Percentiles rank a stretch among this genome's conserved stretches.
phyloP scores from a whole-genome alignment of 768 basidiomycete species.

The Boletus huronensis region DNA sequence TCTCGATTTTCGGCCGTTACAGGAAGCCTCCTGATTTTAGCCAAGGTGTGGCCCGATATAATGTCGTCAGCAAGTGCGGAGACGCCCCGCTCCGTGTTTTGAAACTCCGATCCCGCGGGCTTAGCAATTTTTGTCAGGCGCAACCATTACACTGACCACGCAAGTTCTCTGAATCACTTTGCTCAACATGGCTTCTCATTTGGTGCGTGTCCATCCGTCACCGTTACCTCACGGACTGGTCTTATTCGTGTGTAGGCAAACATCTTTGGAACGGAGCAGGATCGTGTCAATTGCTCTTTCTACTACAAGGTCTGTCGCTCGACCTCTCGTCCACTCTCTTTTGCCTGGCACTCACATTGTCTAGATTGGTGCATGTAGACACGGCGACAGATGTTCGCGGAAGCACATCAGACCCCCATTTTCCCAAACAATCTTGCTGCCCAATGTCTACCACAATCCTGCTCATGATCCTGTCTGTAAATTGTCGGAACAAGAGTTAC shows the following conservation, averaged over 20 bases:
- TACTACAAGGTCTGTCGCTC: constrained; percentile 79
- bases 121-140: constrained; percentile 13
- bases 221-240: neutral
- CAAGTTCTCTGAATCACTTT: neutral
- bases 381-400: constrained; percentile 96
- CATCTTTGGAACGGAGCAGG: constrained; percentile 93
- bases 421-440: constrained; percentile 93
- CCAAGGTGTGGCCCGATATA: neutral
- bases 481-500: constrained; percentile 80
- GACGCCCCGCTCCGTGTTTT: neutral
- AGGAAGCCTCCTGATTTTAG: neutral
- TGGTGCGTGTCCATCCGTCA: constrained; percentile 42
- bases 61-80: too few species aligned
- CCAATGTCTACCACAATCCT: constrained; percentile 98
- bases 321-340: neutral
- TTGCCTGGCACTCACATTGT: constrained; percentile 5
- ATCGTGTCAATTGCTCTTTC: constrained; percentile 98
- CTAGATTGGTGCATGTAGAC: constrained; percentile 96
- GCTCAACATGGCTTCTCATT: constrained; percentile 62
- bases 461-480: constrained; percentile 90
- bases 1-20: neutral
- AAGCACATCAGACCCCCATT: constrained; percentile 98
- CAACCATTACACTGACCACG: neutral
- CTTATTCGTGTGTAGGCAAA: constrained; percentile 58
- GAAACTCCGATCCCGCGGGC: constrained; percentile 23